A percentile compares a stretch with the other conserved stretches of the same genome.
phyloP scores from a whole-genome alignment of 148 eudicot species.

The Arctostaphylos glauca region DNA sequence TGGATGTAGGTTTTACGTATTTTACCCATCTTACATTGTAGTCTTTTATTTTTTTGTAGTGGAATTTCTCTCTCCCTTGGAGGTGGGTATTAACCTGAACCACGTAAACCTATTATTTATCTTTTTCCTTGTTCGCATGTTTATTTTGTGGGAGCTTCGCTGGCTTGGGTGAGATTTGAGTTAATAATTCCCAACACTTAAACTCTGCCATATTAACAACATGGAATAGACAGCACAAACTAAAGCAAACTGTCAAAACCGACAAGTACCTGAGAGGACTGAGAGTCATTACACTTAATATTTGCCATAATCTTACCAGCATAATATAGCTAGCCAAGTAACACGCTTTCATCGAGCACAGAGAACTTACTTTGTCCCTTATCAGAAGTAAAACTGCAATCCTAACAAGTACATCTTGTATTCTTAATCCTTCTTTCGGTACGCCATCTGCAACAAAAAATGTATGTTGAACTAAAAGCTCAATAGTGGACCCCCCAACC shows the following conservation, averaged over 20 bases:
- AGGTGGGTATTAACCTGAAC: too few species aligned
- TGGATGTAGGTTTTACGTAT: not conserved
- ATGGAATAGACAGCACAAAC: not conserved
- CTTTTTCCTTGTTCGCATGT: too few species aligned
- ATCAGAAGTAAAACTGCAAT: conserved; percentile 58
- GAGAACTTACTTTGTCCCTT: conserved; percentile 65
- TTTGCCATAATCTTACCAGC: not conserved
- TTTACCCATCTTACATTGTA: not conserved
- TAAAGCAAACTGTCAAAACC: not conserved
- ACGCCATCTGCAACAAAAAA: conserved; percentile 69
- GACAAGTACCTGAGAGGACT: not conserved
- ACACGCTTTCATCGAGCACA: not conserved
- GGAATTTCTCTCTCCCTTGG: not conserved
- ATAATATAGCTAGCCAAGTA: conserved; percentile 4
- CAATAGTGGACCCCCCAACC: not conserved
- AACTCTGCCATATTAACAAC: not conserved
- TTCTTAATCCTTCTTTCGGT: conserved; percentile 87
- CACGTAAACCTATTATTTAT: too few species aligned
- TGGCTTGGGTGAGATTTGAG: too few species aligned
- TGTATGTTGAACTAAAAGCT: not conserved
- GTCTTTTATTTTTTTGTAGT: not conserved
- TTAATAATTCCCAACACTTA: not conserved
- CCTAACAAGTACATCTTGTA: conserved; percentile 87
- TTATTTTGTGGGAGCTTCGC: too few species aligned
- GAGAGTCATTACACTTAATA: not conserved